Evolutionary conservation across 768 basidiomycete species (phyloP).

Genomic region (Auriscalpium microsporum): DNA sequence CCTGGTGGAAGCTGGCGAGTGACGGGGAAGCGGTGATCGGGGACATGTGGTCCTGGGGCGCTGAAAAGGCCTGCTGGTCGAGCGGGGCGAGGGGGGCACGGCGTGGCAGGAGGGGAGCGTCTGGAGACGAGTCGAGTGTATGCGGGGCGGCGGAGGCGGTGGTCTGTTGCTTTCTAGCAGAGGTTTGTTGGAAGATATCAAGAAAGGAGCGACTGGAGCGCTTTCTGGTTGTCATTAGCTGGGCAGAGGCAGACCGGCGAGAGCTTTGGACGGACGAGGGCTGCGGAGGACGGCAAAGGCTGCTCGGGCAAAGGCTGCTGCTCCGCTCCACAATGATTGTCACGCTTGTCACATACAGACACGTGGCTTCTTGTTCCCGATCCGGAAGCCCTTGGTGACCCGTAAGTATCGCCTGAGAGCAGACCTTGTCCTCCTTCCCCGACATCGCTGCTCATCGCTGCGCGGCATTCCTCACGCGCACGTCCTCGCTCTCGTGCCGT

Average conservation of each 20-base stretch:
- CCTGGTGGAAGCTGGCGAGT: background rate
- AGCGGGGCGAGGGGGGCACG: conserved; percentile 15
- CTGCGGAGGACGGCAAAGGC: background rate
- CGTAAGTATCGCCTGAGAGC: background rate
- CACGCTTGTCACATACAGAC: background rate
- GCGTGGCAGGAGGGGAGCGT: conserved; percentile 7
- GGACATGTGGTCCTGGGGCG: conserved; percentile 2
- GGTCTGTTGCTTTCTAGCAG: conserved; percentile 9
- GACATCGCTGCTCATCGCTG: background rate
- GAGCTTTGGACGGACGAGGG: background rate
- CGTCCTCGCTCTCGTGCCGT: background rate
- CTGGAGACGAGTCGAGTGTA: conserved; percentile 9
- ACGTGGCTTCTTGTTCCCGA: conserved; percentile 7
- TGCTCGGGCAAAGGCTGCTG: background rate
- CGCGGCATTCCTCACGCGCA: too few species aligned
- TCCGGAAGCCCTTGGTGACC: background rate
- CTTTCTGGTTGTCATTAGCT: background rate
- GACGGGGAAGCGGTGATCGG: conserved; percentile 1
- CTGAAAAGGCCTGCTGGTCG: conserved; percentile 9
- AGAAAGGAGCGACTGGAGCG: background rate
- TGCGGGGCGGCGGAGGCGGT: background rate
- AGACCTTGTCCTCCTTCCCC: background rate
- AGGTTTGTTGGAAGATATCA: background rate
- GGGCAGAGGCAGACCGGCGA: background rate
- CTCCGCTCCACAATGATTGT: background rate